A percentile compares a stretch with the other conserved stretches of the same genome.
Conservation (phyloP, 495 filamentous ascomycete species). For the Schizothecium vesticola region DNA sequence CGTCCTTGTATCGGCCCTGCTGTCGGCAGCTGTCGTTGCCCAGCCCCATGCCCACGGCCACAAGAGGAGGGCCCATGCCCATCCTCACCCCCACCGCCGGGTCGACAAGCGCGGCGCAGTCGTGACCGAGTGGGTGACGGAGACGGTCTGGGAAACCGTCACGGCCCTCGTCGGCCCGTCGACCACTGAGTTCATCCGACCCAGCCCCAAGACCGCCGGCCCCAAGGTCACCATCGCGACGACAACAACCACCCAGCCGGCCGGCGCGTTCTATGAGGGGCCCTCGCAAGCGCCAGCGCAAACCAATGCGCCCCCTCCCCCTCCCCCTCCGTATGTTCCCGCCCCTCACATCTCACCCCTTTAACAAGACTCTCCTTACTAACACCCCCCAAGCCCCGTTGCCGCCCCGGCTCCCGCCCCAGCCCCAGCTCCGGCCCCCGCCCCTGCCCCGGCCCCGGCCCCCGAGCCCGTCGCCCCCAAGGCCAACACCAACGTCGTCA, state of each 20-base stretch:
- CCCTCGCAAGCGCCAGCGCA: constrained; percentile 12
- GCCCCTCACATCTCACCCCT: not conserved
- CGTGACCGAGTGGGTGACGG: constrained; percentile 44
- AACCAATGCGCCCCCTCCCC: constrained; percentile 16
- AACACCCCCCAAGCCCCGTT: not conserved
- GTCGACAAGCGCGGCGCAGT: constrained; percentile 35
- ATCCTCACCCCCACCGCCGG: constrained; percentile 18
- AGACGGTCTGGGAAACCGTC: constrained; percentile 45
- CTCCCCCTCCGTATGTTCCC: constrained; percentile 15
- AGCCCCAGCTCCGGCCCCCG: not conserved
- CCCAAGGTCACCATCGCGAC: constrained; percentile 3
- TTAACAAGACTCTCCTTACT: not conserved
- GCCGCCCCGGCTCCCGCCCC: constrained; percentile 4
- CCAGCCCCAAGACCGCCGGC: constrained; percentile 21
- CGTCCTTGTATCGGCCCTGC: constrained; percentile 33
- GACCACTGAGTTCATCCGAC: constrained; percentile 35
- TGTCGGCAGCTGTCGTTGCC: constrained; percentile 41
- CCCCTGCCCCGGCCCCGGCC: constrained; percentile 1
- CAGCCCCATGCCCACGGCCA: constrained; percentile 42
- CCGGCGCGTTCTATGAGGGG: constrained; percentile 41
- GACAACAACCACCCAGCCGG: constrained; percentile 12
- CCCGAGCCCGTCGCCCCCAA: not conserved
- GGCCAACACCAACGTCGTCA: constrained; percentile 11
- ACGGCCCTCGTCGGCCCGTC: constrained; percentile 41
- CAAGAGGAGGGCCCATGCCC: constrained; percentile 26